These are phyloP conservation scores for Amanita exitialis DNA, from an alignment of 768 basidiomycete species.

Conservation along the genomic window DNA sequence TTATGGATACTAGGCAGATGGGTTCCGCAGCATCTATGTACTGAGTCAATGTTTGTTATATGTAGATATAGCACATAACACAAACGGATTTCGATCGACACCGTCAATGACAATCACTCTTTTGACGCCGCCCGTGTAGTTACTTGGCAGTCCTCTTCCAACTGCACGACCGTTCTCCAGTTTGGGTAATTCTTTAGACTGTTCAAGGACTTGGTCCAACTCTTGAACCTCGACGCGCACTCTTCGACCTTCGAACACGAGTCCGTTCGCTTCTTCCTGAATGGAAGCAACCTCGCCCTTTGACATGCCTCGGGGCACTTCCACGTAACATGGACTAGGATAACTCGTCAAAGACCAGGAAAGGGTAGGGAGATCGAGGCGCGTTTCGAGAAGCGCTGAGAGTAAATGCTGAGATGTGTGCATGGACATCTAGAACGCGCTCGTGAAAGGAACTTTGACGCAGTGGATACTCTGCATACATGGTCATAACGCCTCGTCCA, in stretches of 20 bases:
- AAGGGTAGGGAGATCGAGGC: slow-evolving; percentile 56
- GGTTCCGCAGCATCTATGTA: slow-evolving; percentile 66
- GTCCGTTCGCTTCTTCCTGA: slow-evolving; percentile 54
- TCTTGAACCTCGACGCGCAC: slow-evolving; percentile 73
- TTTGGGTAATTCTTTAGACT: slow-evolving; percentile 18
- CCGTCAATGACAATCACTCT: slow-evolving; percentile 79
- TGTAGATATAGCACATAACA: not conserved
- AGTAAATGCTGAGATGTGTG: slow-evolving; percentile 81
- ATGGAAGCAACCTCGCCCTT: slow-evolving; percentile 48
- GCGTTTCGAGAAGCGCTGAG: slow-evolving; percentile 66
- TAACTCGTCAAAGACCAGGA: slow-evolving; percentile 72
- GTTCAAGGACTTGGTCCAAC: slow-evolving; percentile 31
- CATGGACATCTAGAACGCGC: slow-evolving; percentile 54
- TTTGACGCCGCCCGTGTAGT: slow-evolving; percentile 69
- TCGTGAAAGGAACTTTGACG: not conserved
- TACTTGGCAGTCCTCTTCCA: slow-evolving; percentile 52
- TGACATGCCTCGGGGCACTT: slow-evolving; percentile 61
- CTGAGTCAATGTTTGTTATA: not conserved
- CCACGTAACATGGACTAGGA: slow-evolving; percentile 68
- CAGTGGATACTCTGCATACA: slow-evolving; percentile 27
- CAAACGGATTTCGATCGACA: slow-evolving; percentile 73
- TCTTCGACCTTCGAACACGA: slow-evolving; percentile 59
- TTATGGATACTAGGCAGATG: slow-evolving; percentile 73
- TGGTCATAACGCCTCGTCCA: slow-evolving; percentile 65
- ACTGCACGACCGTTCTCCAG: slow-evolving; percentile 40